A percentile compares a stretch with the other conserved stretches of the same genome.
These are phyloP conservation scores for Colletotrichum australisinense DNA, from an alignment of 2,329 filamentous ascomycete genomes.

Conservation along the genomic window DNA sequence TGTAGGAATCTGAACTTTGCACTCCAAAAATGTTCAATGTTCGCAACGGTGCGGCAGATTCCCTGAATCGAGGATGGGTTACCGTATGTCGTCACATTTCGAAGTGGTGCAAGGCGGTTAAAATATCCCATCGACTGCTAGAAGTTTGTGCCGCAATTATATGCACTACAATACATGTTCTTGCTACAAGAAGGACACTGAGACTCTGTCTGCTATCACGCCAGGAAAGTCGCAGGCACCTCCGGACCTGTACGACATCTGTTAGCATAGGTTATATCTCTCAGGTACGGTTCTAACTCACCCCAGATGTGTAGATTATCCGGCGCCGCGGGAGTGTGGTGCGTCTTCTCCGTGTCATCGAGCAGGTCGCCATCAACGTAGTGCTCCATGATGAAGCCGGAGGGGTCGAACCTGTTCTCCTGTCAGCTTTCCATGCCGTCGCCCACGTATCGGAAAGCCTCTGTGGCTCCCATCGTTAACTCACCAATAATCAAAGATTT, in stretches of 20 bases:
- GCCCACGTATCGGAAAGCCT: background rate
- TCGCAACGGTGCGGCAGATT: no score
- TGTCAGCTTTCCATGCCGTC: background rate
- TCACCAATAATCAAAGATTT: constrained; percentile 66
- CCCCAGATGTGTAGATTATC: constrained; percentile 60
- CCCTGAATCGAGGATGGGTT: no score
- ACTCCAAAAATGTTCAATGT: background rate
- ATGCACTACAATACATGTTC: background rate
- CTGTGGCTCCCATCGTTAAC: background rate
- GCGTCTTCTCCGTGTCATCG: constrained; percentile 62
- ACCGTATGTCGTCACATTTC: background rate
- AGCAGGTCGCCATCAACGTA: constrained; percentile 78
- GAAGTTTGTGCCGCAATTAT: background rate
- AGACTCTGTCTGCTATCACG: background rate
- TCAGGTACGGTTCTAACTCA: constrained; percentile 32
- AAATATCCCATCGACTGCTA: background rate
- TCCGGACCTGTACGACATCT: constrained; percentile 27
- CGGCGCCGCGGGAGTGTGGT: constrained; percentile 51
- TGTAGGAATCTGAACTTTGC: no score
- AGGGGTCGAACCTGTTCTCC: constrained; percentile 66
- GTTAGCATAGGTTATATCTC: constrained; percentile 11
- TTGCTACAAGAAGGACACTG: background rate
- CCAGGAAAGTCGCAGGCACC: constrained; percentile 34
- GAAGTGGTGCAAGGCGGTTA: no score
- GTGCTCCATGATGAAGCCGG: constrained; percentile 74